Percentiles rank a stretch among this genome's conserved stretches.
Conservation (phyloP, 441 rosid genomes). For the Biscutella laevigata region DNA sequence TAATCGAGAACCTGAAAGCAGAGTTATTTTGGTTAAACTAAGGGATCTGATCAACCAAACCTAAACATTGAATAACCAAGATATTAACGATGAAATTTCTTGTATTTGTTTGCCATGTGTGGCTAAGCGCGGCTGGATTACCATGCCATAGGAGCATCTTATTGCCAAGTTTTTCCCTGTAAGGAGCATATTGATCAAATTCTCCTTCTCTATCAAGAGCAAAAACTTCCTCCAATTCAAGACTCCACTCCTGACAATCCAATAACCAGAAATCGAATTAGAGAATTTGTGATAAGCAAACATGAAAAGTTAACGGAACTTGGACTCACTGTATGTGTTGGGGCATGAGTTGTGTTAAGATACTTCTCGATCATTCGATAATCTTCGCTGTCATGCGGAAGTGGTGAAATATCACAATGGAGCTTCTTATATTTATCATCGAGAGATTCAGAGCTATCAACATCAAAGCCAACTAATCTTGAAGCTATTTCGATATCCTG, state of each 20-base stretch:
- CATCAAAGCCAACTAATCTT: slow-evolving; percentile 91
- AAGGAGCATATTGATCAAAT: slow-evolving; percentile 67
- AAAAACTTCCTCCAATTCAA: slow-evolving; percentile 90
- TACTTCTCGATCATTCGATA: slow-evolving; percentile 65
- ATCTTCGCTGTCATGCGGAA: slow-evolving; percentile 80
- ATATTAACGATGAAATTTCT: neutral
- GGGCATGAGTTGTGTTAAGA: slow-evolving; percentile 84
- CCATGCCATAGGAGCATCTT: slow-evolving; percentile 97
- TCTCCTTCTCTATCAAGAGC: slow-evolving; percentile 91
- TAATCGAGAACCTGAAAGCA: slow-evolving; percentile 74
- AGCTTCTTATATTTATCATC: slow-evolving; percentile 83
- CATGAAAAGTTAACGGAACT: neutral
- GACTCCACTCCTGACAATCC: slow-evolving; percentile 72
- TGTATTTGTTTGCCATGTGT: neutral
- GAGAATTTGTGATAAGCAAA: neutral
- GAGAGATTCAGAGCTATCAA: slow-evolving; percentile 59
- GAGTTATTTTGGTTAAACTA: slow-evolving; percentile 5
- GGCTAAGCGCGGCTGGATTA: slow-evolving; percentile 25
- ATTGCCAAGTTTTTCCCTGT: slow-evolving; percentile 56
- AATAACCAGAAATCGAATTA: slow-evolving; percentile 4
- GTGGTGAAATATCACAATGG: slow-evolving; percentile 53
- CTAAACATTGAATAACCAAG: neutral
- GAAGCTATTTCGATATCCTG: slow-evolving; percentile 98
- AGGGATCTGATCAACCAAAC: neutral
- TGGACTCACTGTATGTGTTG: slow-evolving; percentile 74